A percentile compares a stretch with the other conserved stretches of the same genome.
Evolutionary conservation across 345 rosid genomes (phyloP).

Genomic region (Eucalyptus leucophloia): DNA sequence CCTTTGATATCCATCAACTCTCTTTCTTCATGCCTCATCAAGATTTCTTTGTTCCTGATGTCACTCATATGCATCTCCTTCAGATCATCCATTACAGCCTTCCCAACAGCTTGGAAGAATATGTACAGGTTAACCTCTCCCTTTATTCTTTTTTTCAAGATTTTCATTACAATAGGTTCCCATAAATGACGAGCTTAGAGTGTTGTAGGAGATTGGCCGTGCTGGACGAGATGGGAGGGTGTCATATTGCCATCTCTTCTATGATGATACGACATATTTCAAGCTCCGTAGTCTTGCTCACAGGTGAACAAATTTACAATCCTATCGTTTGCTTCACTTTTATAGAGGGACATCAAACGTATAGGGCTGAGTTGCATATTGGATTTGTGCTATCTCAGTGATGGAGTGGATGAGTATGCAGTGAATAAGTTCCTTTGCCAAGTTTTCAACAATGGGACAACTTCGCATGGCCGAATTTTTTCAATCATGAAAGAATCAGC

Average conservation of each 20-base stretch:
- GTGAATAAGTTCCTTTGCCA: conserved; percentile 72
- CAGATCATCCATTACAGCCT: conserved; percentile 90
- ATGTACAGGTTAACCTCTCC: conserved; percentile 65
- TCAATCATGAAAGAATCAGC: conserved; percentile 71
- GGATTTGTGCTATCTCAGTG: conserved; percentile 31
- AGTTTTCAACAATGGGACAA: conserved; percentile 39
- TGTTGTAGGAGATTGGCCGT: conserved; percentile 75
- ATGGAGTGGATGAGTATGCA: conserved; percentile 90
- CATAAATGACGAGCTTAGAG: neutral
- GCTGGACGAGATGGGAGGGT: conserved; percentile 92
- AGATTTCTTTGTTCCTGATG: neutral
- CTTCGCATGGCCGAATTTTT: conserved; percentile 30
- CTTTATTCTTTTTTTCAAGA: neutral
- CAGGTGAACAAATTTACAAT: conserved; percentile 34
- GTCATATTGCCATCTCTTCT: conserved; percentile 82
- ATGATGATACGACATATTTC: conserved; percentile 59
- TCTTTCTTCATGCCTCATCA: neutral
- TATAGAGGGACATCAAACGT: neutral
- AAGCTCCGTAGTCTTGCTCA: conserved; percentile 87
- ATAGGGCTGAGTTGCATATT: neutral
- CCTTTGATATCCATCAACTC: neutral
- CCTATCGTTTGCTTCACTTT: neutral
- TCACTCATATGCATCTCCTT: neutral
- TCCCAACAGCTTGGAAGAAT: conserved; percentile 99
- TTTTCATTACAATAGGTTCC: neutral